Conservation (phyloP, 176 grass and related monocot genomes). For the Olyra latifolia region DNA sequence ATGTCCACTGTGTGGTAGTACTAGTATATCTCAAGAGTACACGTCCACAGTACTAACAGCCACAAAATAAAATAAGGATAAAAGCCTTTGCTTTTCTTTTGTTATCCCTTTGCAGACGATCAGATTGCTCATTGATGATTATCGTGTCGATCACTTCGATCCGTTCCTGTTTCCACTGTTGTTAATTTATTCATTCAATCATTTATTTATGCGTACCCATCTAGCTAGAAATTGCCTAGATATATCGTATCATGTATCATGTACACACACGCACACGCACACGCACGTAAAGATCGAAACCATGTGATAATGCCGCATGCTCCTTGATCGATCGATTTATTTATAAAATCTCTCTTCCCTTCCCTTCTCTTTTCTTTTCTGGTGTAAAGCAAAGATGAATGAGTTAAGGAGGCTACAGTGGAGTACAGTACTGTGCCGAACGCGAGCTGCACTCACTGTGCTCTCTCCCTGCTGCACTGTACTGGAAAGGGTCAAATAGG, state of each 20-base stretch:
- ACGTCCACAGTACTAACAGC: not conserved
- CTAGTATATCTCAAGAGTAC: not conserved
- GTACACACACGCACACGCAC: not conserved
- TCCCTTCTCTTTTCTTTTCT: not conserved
- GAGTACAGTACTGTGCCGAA: not conserved
- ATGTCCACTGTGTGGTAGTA: not conserved
- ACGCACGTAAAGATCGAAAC: not conserved
- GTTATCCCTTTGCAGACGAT: not conserved
- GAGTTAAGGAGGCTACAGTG: not conserved
- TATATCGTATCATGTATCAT: too few relatives aligned
- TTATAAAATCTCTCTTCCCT: not conserved
- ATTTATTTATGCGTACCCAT: not conserved
- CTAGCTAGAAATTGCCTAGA: not conserved
- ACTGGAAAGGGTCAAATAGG: not conserved
- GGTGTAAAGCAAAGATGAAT: not conserved
- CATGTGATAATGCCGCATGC: not conserved
- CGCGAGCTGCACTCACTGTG: not conserved
- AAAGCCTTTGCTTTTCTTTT: not conserved
- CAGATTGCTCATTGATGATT: not conserved
- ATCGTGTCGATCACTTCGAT: not conserved
- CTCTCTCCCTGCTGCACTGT: not conserved
- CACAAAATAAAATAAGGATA: conserved; percentile 12
- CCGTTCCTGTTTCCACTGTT: not conserved
- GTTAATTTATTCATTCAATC: too few relatives aligned
- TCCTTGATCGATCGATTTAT: not conserved